Evolutionary conservation across 495 filamentous ascomycete species (phyloP).

Genomic region (Entonaema liquescens): DNA sequence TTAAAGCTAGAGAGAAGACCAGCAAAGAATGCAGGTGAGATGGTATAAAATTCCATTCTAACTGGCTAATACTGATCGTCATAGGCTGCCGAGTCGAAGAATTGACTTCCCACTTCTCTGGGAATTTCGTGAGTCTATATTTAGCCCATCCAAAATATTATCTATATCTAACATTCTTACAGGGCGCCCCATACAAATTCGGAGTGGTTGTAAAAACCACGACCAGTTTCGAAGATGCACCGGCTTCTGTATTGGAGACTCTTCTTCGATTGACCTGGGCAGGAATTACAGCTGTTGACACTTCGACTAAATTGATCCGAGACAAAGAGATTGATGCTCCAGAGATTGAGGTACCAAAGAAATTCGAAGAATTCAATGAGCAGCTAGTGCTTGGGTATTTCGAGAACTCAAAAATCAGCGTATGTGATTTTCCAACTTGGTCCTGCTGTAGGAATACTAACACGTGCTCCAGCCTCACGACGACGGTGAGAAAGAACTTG

Average conservation of each 20-base stretch:
- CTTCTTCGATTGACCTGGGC: slow-evolving; percentile 75
- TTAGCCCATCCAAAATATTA: neutral
- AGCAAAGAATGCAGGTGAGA: slow-evolving; percentile 47
- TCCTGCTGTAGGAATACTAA: slow-evolving; percentile 37
- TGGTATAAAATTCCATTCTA: neutral
- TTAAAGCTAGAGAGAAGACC: slow-evolving; percentile 68
- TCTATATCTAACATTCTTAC: slow-evolving; percentile 29
- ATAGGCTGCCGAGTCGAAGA: slow-evolving; percentile 54
- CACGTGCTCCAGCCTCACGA: slow-evolving; percentile 74
- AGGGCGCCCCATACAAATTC: slow-evolving; percentile 88
- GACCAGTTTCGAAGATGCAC: slow-evolving; percentile 68
- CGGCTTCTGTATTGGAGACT: slow-evolving; percentile 61
- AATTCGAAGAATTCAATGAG: slow-evolving; percentile 71
- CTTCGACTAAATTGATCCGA: slow-evolving; percentile 32
- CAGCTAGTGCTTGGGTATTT: slow-evolving; percentile 79
- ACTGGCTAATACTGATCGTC: slow-evolving; percentile 6
- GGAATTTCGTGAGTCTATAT: slow-evolving; percentile 70
- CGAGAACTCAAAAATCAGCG: slow-evolving; percentile 71
- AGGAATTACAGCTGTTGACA: slow-evolving; percentile 54
- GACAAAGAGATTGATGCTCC: neutral
- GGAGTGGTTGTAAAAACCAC: slow-evolving; percentile 70
- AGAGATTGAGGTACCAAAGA: slow-evolving; percentile 18
- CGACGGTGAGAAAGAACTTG: slow-evolving; percentile 80
- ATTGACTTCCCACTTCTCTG: slow-evolving; percentile 71
- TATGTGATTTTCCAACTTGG: slow-evolving; percentile 51